Evolutionary conservation across 2,329 filamentous ascomycete genomes (phyloP).

Genomic region (Tolypocladium ophioglossoides): DNA sequence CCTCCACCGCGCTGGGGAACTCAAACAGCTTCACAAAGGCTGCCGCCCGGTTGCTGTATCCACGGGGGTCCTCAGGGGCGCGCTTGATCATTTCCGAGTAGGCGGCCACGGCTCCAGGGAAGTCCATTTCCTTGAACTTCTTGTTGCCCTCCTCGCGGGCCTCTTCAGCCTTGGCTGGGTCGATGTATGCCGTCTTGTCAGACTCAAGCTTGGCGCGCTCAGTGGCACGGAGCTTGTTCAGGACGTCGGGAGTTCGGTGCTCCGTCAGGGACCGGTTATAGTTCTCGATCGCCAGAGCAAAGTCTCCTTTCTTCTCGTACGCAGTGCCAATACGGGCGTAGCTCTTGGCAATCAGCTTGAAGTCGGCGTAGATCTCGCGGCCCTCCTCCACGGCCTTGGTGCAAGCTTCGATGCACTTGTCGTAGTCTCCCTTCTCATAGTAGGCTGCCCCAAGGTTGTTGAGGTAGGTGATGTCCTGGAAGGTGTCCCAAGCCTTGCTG

Average conservation of each 20-base stretch:
- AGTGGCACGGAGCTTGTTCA: slow-evolving; percentile 81
- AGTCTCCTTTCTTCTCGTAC: slow-evolving; percentile 81
- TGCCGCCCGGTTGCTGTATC: slow-evolving; percentile 94
- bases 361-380: slow-evolving; percentile 82
- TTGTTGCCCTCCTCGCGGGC: slow-evolving; percentile 89
- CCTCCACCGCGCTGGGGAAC: slow-evolving; percentile 85
- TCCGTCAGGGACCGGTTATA: slow-evolving; percentile 93
- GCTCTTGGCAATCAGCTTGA: slow-evolving; percentile 98
- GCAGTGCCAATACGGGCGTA: slow-evolving; percentile 90
- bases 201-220: slow-evolving; percentile 77
- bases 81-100: slow-evolving; percentile 98
- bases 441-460: slow-evolving; percentile 93
- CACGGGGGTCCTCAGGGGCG: slow-evolving; percentile 80
- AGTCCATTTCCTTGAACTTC: slow-evolving; percentile 95
- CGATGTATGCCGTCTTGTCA: slow-evolving; percentile 72
- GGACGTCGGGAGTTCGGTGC: slow-evolving; percentile 88
- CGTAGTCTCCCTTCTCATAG: slow-evolving; percentile 92
- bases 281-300: slow-evolving; percentile 70
- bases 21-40: slow-evolving; percentile 95
- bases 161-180: slow-evolving; percentile 87
- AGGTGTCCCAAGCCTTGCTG: slow-evolving; percentile 82
- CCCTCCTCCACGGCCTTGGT: slow-evolving; percentile 84
- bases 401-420: slow-evolving; percentile 78
- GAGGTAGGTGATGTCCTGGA: slow-evolving; percentile 96
- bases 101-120: slow-evolving; percentile 86